Conservation (phyloP, 2,329 filamentous ascomycete genomes). For the Amphichorda felina region DNA sequence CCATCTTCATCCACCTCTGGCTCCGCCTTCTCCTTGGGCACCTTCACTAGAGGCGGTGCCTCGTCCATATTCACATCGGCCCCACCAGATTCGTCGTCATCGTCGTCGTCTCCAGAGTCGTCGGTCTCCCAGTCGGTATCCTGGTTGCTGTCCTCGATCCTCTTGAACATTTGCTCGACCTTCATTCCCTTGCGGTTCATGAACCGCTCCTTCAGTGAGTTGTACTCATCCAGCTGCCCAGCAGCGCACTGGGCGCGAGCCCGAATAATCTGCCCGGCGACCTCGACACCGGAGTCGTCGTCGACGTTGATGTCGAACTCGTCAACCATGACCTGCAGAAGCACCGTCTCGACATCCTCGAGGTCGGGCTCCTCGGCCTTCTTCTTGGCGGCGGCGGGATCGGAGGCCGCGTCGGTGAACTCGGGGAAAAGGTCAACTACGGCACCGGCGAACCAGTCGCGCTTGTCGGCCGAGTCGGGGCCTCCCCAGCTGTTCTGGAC, state of each 20-base stretch:
- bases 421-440: constrained; percentile 71
- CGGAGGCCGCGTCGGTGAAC: constrained; percentile 33
- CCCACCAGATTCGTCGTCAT: constrained; percentile 40
- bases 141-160: constrained; percentile 40
- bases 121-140: constrained; percentile 52
- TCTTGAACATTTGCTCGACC: constrained; percentile 39
- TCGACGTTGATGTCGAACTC: constrained; percentile 92
- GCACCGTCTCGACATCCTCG: constrained; percentile 70
- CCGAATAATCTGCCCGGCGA: constrained; percentile 62
- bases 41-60: constrained; percentile 47
- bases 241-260: constrained; percentile 52
- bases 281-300: constrained; percentile 68
- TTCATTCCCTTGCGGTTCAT: constrained; percentile 47
- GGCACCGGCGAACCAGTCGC: constrained; percentile 90
- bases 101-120: constrained; percentile 46
- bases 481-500: constrained; percentile 85
- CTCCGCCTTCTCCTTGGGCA: constrained; percentile 48
- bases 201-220: constrained; percentile 51
- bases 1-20: constrained; percentile 73
- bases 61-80: constrained; percentile 58
- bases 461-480: constrained; percentile 70
- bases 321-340: constrained; percentile 86
- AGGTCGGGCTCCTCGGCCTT: constrained; percentile 46
- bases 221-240: constrained; percentile 55
- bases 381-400: constrained; percentile 12